phyloP scores from a whole-genome alignment of 805 yeast species.

The Candida khao-thaluensis region DNA sequence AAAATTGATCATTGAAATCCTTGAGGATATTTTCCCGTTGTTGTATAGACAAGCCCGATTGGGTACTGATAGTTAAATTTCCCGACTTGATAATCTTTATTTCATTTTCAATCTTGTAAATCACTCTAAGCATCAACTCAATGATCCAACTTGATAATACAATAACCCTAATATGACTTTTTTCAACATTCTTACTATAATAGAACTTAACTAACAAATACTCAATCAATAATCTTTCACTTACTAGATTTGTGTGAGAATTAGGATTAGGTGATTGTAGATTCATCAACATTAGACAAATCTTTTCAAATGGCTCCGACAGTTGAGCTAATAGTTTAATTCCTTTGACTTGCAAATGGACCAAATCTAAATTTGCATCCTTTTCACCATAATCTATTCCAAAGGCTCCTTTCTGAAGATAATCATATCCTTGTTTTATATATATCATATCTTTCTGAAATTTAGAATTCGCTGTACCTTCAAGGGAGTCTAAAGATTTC shows the following conservation, averaged over 20 bases:
- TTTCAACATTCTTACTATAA: slow-evolving; percentile 23
- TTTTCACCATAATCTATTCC: slow-evolving; percentile 23
- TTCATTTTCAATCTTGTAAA: slow-evolving; percentile 42
- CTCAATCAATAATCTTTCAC: slow-evolving; percentile 31
- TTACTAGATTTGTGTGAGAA: slow-evolving; percentile 11
- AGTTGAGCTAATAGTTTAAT: slow-evolving; percentile 54
- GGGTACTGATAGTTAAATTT: neutral
- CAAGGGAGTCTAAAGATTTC: slow-evolving; percentile 22
- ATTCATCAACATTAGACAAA: slow-evolving; percentile 52
- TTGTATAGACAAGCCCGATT: neutral
- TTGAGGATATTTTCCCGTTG: slow-evolving; percentile 8
- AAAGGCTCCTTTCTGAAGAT: slow-evolving; percentile 33
- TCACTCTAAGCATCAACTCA: slow-evolving; percentile 52
- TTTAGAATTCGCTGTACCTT: slow-evolving; percentile 11
- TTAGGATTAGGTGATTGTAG: slow-evolving; percentile 12
- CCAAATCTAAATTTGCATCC: slow-evolving; percentile 15
- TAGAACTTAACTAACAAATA: slow-evolving; percentile 33
- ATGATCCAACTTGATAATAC: slow-evolving; percentile 67
- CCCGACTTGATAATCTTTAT: slow-evolving; percentile 3
- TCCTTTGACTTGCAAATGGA: slow-evolving; percentile 41
- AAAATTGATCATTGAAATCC: slow-evolving; percentile 24
- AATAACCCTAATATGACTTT: slow-evolving; percentile 32
- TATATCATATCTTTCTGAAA: slow-evolving; percentile 30
- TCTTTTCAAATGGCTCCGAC: slow-evolving; percentile 65
- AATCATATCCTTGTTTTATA: slow-evolving; percentile 39